Base-by-base conservation (phyloP, 2,329 filamentous ascomycete genomes). In the Dothideomycetes sp. region DNA sequence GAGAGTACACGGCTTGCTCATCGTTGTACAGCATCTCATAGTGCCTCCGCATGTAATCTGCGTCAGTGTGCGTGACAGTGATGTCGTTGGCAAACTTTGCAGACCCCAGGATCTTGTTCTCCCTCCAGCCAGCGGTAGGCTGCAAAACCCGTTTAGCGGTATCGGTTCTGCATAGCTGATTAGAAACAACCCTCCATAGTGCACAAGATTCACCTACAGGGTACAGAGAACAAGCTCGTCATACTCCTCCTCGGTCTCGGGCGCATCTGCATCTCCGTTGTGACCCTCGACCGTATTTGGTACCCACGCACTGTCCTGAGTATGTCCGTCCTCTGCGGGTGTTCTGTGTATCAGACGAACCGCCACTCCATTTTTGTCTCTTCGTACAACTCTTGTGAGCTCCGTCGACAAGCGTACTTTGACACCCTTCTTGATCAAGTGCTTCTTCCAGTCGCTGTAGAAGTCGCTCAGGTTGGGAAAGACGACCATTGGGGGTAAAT, bases 1-100 rank as follows among this genome's bases (percentile, higher is more conserved):
- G 56, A 0, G 51, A 49, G 3, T 48, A 42, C 1, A 68, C 65
- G 52, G 56, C 48, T 66, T 65, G 68, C 1, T 70, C 58, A 1
- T 62, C 49, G 44, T 68, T 65, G 59, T 73, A 79, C 41, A 61
- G 62, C 33, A 73, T 79, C 49, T 82, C 77, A 62, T 84, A 84
- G 57, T 83, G 74, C 34, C 69, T 71, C 41, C 73, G 67, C 64
- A 84, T 81, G 60, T 83, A 84, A 9, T 68, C 61, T 4, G 63
- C 59, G 53, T 84, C 79, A 47, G 66, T 72, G 54, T 84, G 79
- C 1, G 79, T 84, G 45, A 84, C 69, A 11, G 79, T 84, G 40
- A 84, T 73, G 54, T 84, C 80, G 62, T 84, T 73, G 51, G 72
- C 75, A 56, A 82, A 78, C 43, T 75, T 76, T 8, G 81, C 81